Conservation (phyloP, 148 eudicot species). For the Rhododendron williamsianum region DNA sequence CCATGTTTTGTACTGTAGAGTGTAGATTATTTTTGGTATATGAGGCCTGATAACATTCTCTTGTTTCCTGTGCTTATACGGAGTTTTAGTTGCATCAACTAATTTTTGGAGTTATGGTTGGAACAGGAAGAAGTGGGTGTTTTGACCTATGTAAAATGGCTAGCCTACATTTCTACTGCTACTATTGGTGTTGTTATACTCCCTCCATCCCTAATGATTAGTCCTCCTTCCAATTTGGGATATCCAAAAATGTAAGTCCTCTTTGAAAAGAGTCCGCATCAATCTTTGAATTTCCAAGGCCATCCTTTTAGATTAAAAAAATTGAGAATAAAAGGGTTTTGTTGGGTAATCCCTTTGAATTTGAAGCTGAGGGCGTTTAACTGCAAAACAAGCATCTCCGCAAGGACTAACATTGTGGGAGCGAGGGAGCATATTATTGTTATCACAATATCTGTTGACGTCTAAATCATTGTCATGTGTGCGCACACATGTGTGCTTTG, state of each 20-base stretch:
- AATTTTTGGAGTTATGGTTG: background rate
- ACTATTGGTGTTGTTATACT: too few species aligned
- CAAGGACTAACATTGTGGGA: background rate
- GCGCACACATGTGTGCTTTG: background rate
- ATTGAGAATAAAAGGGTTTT: background rate
- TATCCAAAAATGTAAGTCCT: background rate
- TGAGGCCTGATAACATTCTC: background rate
- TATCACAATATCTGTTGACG: background rate
- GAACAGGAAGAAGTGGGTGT: background rate
- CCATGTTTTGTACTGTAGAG: background rate
- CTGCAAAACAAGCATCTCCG: background rate
- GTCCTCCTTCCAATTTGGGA: background rate
- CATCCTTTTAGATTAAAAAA: background rate
- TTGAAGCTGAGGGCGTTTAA: background rate
- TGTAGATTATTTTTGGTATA: background rate
- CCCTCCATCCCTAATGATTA: background rate
- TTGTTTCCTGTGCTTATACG: background rate
- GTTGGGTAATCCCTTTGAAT: background rate
- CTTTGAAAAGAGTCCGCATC: background rate
- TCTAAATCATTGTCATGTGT: background rate
- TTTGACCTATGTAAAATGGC: conserved; percentile 5
- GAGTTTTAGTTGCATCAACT: background rate
- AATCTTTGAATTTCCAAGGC: background rate
- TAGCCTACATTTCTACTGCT: background rate
- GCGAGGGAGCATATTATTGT: background rate